These are phyloP conservation scores for Triticum monococcum DNA, from an alignment of 176 grass and related monocot genomes.

Conservation along the genomic window DNA sequence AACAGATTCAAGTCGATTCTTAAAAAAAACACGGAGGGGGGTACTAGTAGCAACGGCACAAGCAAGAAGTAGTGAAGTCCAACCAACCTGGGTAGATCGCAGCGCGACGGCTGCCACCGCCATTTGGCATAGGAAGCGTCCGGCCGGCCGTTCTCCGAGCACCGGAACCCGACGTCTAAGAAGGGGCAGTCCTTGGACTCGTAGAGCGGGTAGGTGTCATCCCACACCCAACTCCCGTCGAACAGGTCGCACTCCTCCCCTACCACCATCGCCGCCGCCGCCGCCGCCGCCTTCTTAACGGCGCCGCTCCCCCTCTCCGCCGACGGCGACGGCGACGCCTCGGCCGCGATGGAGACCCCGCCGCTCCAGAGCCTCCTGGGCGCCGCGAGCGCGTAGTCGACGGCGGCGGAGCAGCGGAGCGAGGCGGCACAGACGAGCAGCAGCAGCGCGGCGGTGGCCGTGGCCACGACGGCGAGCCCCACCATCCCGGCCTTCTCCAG, in stretches of 20 bases:
- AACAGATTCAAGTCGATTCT: background rate
- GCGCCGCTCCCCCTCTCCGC: background rate
- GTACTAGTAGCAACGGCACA: background rate
- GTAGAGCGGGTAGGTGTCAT: slow-evolving; percentile 72
- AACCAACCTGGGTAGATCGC: slow-evolving; percentile 73
- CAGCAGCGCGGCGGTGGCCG: slow-evolving; percentile 17
- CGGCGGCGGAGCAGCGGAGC: slow-evolving; percentile 25
- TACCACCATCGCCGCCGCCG: background rate
- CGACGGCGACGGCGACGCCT: background rate
- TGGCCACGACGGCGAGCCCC: background rate
- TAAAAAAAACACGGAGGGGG: background rate
- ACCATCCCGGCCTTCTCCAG: slow-evolving; percentile 27
- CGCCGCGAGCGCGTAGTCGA: slow-evolving; percentile 23
- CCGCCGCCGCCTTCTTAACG: background rate
- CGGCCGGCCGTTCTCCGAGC: slow-evolving; percentile 78
- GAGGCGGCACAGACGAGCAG: slow-evolving; percentile 31
- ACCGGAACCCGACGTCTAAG: slow-evolving; percentile 77
- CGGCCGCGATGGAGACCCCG: slow-evolving; percentile 40
- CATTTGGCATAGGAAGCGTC: slow-evolving; percentile 73
- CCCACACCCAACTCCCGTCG: slow-evolving; percentile 83
- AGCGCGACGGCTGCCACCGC: slow-evolving; percentile 75
- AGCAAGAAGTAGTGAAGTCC: background rate
- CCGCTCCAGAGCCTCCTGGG: slow-evolving; percentile 30
- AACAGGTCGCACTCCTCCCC: slow-evolving; percentile 67
- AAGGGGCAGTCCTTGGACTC: slow-evolving; percentile 72